phyloP scores from a whole-genome alignment of 345 rosid species.

The Orychophragmus violaceus region DNA sequence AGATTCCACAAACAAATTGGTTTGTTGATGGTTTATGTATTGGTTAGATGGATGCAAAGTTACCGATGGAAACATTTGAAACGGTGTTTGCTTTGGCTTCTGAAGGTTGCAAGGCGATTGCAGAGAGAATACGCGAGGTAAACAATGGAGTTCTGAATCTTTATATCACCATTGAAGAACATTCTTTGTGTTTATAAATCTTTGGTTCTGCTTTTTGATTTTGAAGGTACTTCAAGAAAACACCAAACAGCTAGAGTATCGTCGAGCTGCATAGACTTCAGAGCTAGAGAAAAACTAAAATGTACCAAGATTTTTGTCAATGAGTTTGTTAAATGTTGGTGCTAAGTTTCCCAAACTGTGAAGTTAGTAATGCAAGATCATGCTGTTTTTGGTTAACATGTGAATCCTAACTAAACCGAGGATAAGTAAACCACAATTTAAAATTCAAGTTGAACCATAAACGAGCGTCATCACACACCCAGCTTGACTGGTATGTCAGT shows the following conservation, averaged over 20 bases:
- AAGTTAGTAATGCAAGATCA: background rate
- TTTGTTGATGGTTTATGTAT: background rate
- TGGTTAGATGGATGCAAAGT: conserved; percentile 81
- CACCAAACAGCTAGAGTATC: conserved; percentile 72
- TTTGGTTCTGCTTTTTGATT: background rate
- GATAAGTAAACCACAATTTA: background rate
- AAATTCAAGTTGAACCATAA: background rate
- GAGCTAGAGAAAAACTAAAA: background rate
- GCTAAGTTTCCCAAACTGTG: background rate
- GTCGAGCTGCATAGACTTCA: conserved; percentile 43
- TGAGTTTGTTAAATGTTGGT: background rate
- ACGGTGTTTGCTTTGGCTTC: conserved; percentile 78
- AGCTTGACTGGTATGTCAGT: no score
- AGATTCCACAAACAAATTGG: background rate
- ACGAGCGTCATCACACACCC: background rate
- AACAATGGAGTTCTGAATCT: background rate
- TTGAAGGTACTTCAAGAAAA: conserved; percentile 65
- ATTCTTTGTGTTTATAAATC: conserved; percentile 7
- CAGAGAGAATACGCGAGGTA: conserved; percentile 70
- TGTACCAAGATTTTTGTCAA: background rate
- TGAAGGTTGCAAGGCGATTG: conserved; percentile 87
- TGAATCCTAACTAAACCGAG: background rate
- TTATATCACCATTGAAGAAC: background rate
- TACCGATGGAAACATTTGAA: conserved; percentile 69
- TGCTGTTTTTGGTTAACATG: background rate